Evolutionary conservation across 2,329 filamentous ascomycete genomes (phyloP).

Genomic region (Podosphaera xanthii): DNA sequence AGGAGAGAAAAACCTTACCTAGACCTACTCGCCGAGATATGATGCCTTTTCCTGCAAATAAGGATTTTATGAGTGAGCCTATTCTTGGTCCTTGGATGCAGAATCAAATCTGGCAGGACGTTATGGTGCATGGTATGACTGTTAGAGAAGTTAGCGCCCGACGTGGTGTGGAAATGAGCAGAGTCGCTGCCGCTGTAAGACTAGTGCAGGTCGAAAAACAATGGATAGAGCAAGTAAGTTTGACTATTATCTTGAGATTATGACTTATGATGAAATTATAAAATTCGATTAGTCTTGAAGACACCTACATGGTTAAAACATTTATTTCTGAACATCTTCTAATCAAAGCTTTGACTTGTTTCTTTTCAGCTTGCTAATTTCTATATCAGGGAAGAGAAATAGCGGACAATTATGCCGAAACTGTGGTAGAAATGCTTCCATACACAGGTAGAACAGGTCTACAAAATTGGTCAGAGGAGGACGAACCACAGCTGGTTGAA

Average conservation of each 20-base stretch:
- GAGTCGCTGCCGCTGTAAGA: constrained; percentile 46
- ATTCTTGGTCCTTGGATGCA: constrained; percentile 42
- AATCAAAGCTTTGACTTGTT: neutral
- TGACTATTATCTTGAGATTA: constrained; percentile 6
- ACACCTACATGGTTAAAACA: constrained; percentile 75
- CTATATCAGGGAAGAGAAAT: constrained; percentile 45
- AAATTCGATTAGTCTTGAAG: constrained; percentile 99
- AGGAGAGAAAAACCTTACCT: constrained; percentile 6
- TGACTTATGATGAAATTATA: constrained; percentile 41
- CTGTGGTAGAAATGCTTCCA: constrained; percentile 62
- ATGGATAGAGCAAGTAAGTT: constrained; percentile 39
- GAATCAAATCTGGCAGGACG: constrained; percentile 36
- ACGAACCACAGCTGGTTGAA: neutral
- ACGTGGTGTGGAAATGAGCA: constrained; percentile 41
- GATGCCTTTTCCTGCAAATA: constrained; percentile 39
- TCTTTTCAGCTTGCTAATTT: constrained; percentile 6
- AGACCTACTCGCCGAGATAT: constrained; percentile 9
- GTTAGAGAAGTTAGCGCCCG: constrained; percentile 39
- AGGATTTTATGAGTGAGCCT: constrained; percentile 32
- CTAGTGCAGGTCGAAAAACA: constrained; percentile 46
- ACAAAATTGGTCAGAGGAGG: neutral
- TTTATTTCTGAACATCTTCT: constrained; percentile 15
- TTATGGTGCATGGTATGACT: constrained; percentile 30
- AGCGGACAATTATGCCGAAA: constrained; percentile 52
- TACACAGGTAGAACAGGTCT: constrained; percentile 20